phyloP scores from a whole-genome alignment of 192 early-diverging fungal species.

The Diversispora eburnea region DNA sequence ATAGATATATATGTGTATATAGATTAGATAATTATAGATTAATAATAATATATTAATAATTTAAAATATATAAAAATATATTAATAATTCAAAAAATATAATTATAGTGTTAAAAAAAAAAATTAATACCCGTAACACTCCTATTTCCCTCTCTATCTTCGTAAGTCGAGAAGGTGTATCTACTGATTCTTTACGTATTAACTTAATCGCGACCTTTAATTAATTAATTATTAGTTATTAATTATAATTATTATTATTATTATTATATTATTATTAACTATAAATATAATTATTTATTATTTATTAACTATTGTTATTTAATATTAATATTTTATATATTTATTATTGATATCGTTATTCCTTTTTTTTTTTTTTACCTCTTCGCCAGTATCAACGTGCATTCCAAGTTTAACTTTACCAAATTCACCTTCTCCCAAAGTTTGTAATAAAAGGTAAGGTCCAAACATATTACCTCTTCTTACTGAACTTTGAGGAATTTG shows the following conservation, averaged over 20 bases:
- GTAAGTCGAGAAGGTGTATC: conserved; percentile 75
- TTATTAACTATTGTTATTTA: too few relatives aligned
- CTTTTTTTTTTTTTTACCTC: conserved; percentile 45
- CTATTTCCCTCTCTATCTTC: conserved; percentile 94
- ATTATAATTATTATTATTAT: too few relatives aligned
- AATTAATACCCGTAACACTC: conserved; percentile 78
- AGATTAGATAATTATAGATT: conserved; percentile 20
- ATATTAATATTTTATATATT: too few relatives aligned
- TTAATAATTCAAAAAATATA: not conserved
- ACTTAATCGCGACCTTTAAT: conserved; percentile 85
- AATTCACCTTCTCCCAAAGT: conserved; percentile 98
- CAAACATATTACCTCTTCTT: conserved; percentile 65
- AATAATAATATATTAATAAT: conserved; percentile 6
- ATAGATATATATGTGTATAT: not conserved
- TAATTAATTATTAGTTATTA: not conserved
- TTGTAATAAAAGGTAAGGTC: conserved; percentile 91
- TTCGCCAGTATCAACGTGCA: conserved; percentile 70
- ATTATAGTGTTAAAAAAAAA: conserved; percentile 6
- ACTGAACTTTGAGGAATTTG: conserved; percentile 27
- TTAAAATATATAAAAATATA: too few relatives aligned
- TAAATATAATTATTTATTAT: too few relatives aligned
- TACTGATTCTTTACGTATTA: conserved; percentile 90
- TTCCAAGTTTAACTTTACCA: conserved; percentile 94
- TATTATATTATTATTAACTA: too few relatives aligned
- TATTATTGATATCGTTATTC: too few relatives aligned